These are phyloP conservation scores for Entophlyctis luteolus DNA, from an alignment of 192 early-diverging fungal genomes.

Conservation along the genomic window DNA sequence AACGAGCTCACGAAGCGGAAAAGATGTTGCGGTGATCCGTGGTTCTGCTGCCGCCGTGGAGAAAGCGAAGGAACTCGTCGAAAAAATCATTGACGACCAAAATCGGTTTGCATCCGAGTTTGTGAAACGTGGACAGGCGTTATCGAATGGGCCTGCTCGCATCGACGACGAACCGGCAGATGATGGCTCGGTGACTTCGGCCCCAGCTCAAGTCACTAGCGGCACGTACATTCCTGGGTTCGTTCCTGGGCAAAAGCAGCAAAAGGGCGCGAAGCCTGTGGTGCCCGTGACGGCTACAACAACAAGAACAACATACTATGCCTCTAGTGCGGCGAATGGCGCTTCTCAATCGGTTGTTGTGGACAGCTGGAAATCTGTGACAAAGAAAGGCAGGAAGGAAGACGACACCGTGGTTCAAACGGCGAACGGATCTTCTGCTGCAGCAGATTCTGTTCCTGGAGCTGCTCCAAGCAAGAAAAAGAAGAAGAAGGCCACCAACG, in stretches of 20 bases:
- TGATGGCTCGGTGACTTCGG: background rate
- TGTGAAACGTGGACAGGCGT: too few relatives aligned
- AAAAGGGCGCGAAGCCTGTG: conserved; percentile 20
- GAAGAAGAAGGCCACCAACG: conserved; percentile 35
- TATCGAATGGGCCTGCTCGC: conserved; percentile 6
- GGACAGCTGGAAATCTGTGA: conserved; percentile 20
- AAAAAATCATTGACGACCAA: conserved; percentile 34
- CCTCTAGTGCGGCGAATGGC: background rate
- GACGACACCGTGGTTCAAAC: background rate
- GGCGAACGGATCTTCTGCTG: background rate
- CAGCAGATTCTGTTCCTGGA: conserved; percentile 1
- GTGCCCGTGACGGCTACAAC: conserved; percentile 17
- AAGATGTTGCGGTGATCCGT: conserved; percentile 34
- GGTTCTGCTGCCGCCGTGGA: conserved; percentile 30
- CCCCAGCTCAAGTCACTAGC: background rate
- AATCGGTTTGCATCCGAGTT: too few relatives aligned
- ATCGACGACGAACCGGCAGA: conserved; percentile 32
- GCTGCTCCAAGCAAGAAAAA: conserved; percentile 26
- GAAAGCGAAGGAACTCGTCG: conserved; percentile 22
- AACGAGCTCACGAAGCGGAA: background rate
- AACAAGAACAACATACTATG: conserved; percentile 8
- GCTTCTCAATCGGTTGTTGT: background rate
- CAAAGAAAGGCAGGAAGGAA: conserved; percentile 25
- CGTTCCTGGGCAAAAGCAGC: conserved; percentile 4
- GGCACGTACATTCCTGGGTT: conserved; percentile 11